These are phyloP conservation scores for Diaporthe destruens DNA, from an alignment of 2,329 filamentous ascomycete genomes.

Conservation along the genomic window DNA sequence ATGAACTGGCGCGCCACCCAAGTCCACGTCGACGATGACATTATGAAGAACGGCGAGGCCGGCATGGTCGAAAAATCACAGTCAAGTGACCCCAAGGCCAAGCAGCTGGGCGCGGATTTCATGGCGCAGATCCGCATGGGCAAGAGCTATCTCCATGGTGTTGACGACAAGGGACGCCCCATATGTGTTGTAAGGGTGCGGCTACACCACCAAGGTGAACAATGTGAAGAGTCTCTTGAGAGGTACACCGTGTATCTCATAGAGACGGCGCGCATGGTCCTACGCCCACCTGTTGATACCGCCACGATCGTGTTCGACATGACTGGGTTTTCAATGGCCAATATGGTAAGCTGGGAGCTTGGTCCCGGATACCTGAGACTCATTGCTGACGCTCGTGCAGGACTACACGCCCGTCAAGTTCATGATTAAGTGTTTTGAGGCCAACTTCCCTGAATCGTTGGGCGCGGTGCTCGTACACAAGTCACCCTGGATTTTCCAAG, in stretches of 20 bases:
- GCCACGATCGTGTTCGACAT: conserved; percentile 98
- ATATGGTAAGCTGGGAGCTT: conserved; percentile 76
- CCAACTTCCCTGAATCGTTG: conserved; percentile 95
- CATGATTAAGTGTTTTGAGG: conserved; percentile 99
- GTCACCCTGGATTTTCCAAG: conserved; percentile 96
- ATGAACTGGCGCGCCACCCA: conserved; percentile 90
- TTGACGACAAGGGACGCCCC: conserved; percentile 85
- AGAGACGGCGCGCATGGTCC: conserved; percentile 89
- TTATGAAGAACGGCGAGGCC: conserved; percentile 82
- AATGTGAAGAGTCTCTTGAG: conserved; percentile 85
- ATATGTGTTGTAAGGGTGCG: conserved; percentile 88
- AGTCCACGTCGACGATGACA: conserved; percentile 89
- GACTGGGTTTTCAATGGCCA: conserved; percentile 91
- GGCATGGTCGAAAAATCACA: conserved; percentile 73
- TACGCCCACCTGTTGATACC: conserved; percentile 86
- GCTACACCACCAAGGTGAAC: conserved; percentile 84
- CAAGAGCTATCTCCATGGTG: conserved; percentile 92
- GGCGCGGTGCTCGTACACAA: conserved; percentile 94
- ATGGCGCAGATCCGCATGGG: conserved; percentile 86
- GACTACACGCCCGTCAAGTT: conserved; percentile 98
- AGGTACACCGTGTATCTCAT: conserved; percentile 94
- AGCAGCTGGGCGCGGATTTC: conserved; percentile 81
- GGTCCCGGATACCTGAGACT: not conserved
- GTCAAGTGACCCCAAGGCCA: conserved; percentile 66
- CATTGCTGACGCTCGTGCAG: conserved; percentile 54